These are phyloP conservation scores for Xylaria multiplex DNA, from an alignment of 2,329 filamentous ascomycete species.

Conservation along the genomic window DNA sequence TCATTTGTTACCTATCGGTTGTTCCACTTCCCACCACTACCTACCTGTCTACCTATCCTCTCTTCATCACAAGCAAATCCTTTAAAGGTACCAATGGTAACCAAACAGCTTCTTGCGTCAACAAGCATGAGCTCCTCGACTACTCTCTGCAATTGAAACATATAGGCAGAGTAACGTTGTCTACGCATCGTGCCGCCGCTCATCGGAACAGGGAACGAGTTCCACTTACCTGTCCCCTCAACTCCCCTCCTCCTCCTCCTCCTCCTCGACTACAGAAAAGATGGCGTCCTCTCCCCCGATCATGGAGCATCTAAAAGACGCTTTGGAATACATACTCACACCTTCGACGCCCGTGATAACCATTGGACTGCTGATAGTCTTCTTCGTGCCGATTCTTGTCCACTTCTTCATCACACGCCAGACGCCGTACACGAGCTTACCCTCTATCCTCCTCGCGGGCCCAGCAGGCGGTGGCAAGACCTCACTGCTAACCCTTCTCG, in stretches of 20 bases:
- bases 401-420: conserved; percentile 78
- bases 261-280: conserved; percentile 7
- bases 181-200: not conserved
- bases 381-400: conserved; percentile 79
- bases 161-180: not conserved
- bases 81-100: not conserved
- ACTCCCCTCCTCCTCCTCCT: too few relatives aligned
- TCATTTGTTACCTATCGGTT: conserved; percentile 19
- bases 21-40: conserved; percentile 34
- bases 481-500: conserved; percentile 78
- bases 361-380: conserved; percentile 74
- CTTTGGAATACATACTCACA: conserved; percentile 65
- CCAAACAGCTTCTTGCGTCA: conserved; percentile 3
- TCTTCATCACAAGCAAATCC: not conserved
- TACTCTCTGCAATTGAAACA: not conserved
- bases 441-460: conserved; percentile 82
- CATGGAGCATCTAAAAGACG: conserved; percentile 52
- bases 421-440: conserved; percentile 72
- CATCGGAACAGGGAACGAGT: not conserved
- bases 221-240: not conserved
- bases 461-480: conserved; percentile 90
- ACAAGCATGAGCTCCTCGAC: conserved; percentile 13
- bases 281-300: conserved; percentile 30
- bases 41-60: too few relatives aligned
- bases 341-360: conserved; percentile 71